Percentiles rank a stretch among this genome's conserved stretches.
Evolutionary conservation across 2,329 filamentous ascomycete species (phyloP).

Genomic region (Pseudogymnoascus sp.): DNA sequence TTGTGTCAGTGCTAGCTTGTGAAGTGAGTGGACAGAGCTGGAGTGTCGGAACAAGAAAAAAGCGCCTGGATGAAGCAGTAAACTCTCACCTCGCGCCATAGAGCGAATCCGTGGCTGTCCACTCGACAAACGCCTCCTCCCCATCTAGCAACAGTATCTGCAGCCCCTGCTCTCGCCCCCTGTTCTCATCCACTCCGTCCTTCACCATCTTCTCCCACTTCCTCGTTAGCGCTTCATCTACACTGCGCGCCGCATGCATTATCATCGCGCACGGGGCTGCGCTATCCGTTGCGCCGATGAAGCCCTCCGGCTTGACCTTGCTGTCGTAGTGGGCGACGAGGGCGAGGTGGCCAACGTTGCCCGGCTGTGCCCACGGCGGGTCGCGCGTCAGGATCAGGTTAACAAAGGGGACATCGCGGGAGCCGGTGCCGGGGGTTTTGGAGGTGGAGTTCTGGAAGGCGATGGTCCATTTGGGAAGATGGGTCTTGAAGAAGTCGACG

Average conservation of each 20-base stretch:
- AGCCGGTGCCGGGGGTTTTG: constrained; percentile 68
- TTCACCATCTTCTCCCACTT: constrained; percentile 73
- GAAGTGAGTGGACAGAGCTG: not conserved
- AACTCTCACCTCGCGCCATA: constrained; percentile 71
- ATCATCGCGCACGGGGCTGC: constrained; percentile 92
- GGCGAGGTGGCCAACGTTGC: constrained; percentile 73
- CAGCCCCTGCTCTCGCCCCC: constrained; percentile 48
- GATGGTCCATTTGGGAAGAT: constrained; percentile 72
- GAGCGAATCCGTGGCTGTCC: constrained; percentile 75
- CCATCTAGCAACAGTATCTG: constrained; percentile 89
- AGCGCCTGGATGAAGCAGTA: not conserved
- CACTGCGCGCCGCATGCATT: constrained; percentile 72
- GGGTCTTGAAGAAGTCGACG: constrained; percentile 66
- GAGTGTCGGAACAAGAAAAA: not conserved
- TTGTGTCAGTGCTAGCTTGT: constrained; percentile 8
- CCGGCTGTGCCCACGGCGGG: constrained; percentile 69
- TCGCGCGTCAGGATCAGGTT: constrained; percentile 85
- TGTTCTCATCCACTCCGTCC: constrained; percentile 39
- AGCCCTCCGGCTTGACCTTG: constrained; percentile 70
- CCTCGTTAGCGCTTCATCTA: constrained; percentile 70
- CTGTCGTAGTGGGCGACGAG: constrained; percentile 93
- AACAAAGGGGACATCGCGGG: constrained; percentile 67
- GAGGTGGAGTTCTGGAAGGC: constrained; percentile 86
- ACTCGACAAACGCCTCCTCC: constrained; percentile 80
- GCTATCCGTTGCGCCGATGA: constrained; percentile 89